Evolutionary conservation across 345 rosid species (phyloP).

Genomic region (Populus tremula): DNA sequence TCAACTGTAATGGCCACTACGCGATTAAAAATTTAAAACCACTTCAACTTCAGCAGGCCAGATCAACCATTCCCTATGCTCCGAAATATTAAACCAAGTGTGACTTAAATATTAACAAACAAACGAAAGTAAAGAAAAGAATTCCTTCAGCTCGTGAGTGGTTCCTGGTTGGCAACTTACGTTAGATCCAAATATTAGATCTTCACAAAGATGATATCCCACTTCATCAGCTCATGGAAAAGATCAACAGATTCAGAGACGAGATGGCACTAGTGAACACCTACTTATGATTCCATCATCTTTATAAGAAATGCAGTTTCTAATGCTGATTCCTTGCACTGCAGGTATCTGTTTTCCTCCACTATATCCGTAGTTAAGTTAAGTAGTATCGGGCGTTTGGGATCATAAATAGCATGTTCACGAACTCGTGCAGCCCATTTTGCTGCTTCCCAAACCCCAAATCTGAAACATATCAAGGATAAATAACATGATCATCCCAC

Average conservation of each 20-base stretch:
- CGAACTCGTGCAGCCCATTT: conserved; percentile 90
- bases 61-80: neutral
- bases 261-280: neutral
- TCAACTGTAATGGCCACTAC: conserved; percentile 19
- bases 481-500: neutral
- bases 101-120: conserved; percentile 3
- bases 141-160: neutral
- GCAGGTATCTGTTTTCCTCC: conserved; percentile 80
- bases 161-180: neutral
- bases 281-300: conserved; percentile 51
- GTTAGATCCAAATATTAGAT: neutral
- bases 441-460: conserved; percentile 96
- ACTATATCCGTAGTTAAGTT: conserved; percentile 74
- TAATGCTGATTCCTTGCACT: conserved; percentile 66
- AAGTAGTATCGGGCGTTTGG: conserved; percentile 62
- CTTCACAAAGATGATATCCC: neutral
- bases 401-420: conserved; percentile 60
- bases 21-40: neutral
- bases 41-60: conserved; percentile 9
- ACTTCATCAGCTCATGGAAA: neutral
- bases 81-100: neutral
- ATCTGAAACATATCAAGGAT: conserved; percentile 34
- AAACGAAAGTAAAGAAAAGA: too few relatives aligned
- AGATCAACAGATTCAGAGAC: neutral
- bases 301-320: conserved; percentile 78